Evolutionary conservation across 768 basidiomycete genomes (phyloP).

Genomic region (Hygrophoropsis aurantiaca): DNA sequence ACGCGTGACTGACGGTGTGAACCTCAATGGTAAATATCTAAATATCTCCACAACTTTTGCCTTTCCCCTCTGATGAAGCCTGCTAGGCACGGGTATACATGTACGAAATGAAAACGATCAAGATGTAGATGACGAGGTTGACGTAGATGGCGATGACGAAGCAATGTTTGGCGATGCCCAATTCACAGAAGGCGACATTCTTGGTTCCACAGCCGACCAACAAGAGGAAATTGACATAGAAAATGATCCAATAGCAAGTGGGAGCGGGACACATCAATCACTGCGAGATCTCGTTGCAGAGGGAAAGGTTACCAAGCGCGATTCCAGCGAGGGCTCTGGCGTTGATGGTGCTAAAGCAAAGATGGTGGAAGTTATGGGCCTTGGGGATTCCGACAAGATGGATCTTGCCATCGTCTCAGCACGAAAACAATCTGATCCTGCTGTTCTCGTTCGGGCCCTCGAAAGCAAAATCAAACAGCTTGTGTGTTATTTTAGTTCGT

Average conservation of each 20-base stretch:
- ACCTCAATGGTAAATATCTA: conserved; percentile 29
- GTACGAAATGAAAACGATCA: conserved; percentile 53
- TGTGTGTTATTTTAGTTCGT: conserved; percentile 35
- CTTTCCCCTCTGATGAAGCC: not conserved
- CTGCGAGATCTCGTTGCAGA: conserved; percentile 55
- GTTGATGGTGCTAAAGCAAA: conserved; percentile 27
- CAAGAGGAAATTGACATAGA: conserved; percentile 36
- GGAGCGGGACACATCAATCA: conserved; percentile 28
- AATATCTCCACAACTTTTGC: conserved; percentile 1
- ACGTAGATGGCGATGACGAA: conserved; percentile 77
- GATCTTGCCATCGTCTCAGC: conserved; percentile 52
- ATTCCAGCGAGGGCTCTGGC: conserved; percentile 14
- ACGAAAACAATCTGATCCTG: conserved; percentile 45
- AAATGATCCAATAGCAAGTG: conserved; percentile 4
- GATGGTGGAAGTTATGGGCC: conserved; percentile 39
- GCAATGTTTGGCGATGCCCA: conserved; percentile 66
- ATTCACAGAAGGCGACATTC: conserved; percentile 73
- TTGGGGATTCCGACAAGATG: conserved; percentile 44
- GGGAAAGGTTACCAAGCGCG: conserved; percentile 39
- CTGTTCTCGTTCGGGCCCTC: conserved; percentile 51
- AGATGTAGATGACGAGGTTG: conserved; percentile 79
- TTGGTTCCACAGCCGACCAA: conserved; percentile 31
- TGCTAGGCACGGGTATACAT: conserved; percentile 71
- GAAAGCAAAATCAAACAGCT: conserved; percentile 61
- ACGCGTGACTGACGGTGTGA: conserved; percentile 35